A percentile compares a stretch with the other conserved stretches of the same genome.
These are phyloP conservation scores for Monilinia fructigena DNA, from an alignment of 2,329 filamentous ascomycete genomes.

Conservation along the genomic window DNA sequence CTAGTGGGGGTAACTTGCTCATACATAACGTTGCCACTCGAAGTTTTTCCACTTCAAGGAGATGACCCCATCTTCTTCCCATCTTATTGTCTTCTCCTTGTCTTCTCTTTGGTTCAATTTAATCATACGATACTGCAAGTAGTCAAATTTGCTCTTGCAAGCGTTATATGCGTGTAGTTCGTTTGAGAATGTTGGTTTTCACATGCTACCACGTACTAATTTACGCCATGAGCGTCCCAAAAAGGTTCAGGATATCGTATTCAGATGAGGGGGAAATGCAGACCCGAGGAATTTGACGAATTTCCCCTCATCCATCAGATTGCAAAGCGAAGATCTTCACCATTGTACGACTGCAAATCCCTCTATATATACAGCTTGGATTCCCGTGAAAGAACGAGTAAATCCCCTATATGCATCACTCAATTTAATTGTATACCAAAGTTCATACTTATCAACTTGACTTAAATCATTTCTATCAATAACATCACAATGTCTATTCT, in stretches of 20 bases:
- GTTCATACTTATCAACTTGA: neutral
- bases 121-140: constrained; percentile 14
- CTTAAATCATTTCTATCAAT: neutral
- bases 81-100: constrained; percentile 13
- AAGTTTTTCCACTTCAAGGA: neutral
- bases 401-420: neutral
- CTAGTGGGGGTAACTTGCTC: neutral
- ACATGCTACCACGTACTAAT: neutral
- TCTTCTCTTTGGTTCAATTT: neutral
- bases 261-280: constrained; percentile 6
- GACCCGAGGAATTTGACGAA: neutral
- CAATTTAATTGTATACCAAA: neutral
- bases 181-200: neutral
- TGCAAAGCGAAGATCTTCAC: neutral
- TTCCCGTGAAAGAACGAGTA: neutral
- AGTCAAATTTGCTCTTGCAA: neutral
- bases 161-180: neutral
- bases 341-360: neutral
- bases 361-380: constrained; percentile 14
- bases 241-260: neutral
- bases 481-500: constrained; percentile 14
- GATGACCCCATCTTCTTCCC: neutral
- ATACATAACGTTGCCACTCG: neutral
- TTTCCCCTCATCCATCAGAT: neutral
- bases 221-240: neutral